Evolutionary conservation across 2,329 filamentous ascomycete species (phyloP), one percentile per base, ranked within the genome.

Genomic region (Phyllachora maydis): DNA sequence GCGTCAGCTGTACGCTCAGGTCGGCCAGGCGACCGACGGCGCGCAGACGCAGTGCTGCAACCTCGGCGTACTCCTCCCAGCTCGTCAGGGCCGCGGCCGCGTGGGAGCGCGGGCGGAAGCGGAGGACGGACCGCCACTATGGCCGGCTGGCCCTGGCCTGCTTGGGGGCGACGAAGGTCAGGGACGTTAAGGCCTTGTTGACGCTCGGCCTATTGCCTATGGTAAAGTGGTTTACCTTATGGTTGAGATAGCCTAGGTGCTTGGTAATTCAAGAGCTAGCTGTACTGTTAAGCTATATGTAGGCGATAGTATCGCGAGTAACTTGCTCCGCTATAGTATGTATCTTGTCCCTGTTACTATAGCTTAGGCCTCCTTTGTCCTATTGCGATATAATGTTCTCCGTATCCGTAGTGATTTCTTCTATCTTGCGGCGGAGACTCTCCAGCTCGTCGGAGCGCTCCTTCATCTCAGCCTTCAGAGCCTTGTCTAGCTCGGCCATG

Each of bases 61-160:
- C 95, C 76, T 95, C 77, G 11, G 76, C 78, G 16, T 73, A 61
- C 23, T 91, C 77, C 7, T 69, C 54, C 81, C 83, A 92, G 4
- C 54, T 48, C 2, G 47, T 41, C 3, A 92, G 54, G 1, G 75
- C 79, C 1, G 55, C 28, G 7, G n/a, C 18, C 19, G 6, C 11
- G 44, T 56, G 48, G 30, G 34, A 37, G 16, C 26, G 26, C 11
- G 24, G 28, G n/a, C n/a, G n/a, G n/a, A n/a, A n/a, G n/a, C n/a
- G n/a, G n/a, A n/a, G n/a, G n/a, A n/a, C n/a, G n/a, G n/a, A n/a
- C n/a, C n/a, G n/a, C n/a, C n/a, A n/a, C n/a, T n/a, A n/a, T n/a
- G n/a, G n/a, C n/a, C n/a, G n/a, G n/a, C n/a, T n/a, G n/a, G n/a
- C n/a, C n/a, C n/a, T n/a, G n/a, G 20, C 18, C 16, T 38, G 36